Base-by-base conservation (phyloP, 345 rosid species). In the Rhizophora mangle region DNA sequence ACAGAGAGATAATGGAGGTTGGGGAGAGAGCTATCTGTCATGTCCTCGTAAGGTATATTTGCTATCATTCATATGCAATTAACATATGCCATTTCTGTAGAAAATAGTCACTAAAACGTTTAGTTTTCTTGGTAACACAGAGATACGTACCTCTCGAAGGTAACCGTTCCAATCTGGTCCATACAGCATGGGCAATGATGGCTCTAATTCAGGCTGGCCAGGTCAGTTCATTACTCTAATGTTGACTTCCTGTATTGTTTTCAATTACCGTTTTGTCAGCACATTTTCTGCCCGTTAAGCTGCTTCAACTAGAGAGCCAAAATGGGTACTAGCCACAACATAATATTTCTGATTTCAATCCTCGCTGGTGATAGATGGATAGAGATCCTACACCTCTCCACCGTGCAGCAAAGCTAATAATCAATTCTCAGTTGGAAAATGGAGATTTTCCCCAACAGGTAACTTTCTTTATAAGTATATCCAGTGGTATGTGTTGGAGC, bases 1-100 rank as follows among this genome's bases (percentile, higher is more conserved):
- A 30, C 86, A 86, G 64, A 74, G 58, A 58, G 65, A 76, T 0
- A 51, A 80, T 43, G 90, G 88, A 3, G 86, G 88, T 18, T 86
- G 88, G 88, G 88, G 86, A 65, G 88, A 82, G 71, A 86, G 86
- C 67, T 84, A 81, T 59, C 76, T 64, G 5, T 86, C 86, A 52
- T 19, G 22, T 18, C 56, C 9, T 52, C 22, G 19, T 4, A 52
- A 52, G 22, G n/a, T 52, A 6, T 4, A 52, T 52, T 16, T n/a
- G n/a, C n/a, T n/a, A n/a, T n/a, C n/a, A n/a, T n/a, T 36, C 10
- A 7, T 36, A 36, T 36, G 39, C 39, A 36, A 36, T 36, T 36
- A 36, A 36, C 11, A 36, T 36, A 8, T 7, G 39, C 1, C 39
- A 36, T 36, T 9, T 9, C 39, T 36, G 10, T 36, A 36, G 39